Evolutionary conservation across 1,284 basidiomycete species (phyloP), one percentile per base, ranked within the genome.

Genomic region (Omphalotus olearius): DNA sequence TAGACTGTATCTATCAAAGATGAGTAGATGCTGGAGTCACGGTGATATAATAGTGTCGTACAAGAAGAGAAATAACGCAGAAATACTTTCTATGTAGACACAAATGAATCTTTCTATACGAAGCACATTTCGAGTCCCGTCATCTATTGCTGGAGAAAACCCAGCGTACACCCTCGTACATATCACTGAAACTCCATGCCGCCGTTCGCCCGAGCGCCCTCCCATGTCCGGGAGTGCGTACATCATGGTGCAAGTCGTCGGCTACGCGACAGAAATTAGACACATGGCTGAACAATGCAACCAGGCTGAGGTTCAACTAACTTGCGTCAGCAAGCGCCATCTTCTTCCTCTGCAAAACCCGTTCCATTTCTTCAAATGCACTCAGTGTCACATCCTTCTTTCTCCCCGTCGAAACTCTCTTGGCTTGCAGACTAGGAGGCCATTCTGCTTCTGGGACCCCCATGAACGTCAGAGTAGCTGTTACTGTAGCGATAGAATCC

Each of bases 351-450:
- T 70, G 66, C 61, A 88, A 64, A 16, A 68, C 59, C 56, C 72
- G 67, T 60, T 89, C 87, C 69, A 89, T 70, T 63, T 82, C 77
- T 59, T 85, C 83, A 59, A 89, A 89, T 4, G 83, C 83, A 56
- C 65, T 76, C 35, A 82, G 50, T 14, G 71, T 64, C 1, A 70
- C 69, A 28, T 69, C 70, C 53, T 67, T 60, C n/a, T 47, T 56
- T 23, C 30, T 36, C 33, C 23, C 39, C 35, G 52, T 65, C 47
- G 58, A 64, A 14, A 51, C 36, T 35, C 30, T 16, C 23, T 39
- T 26, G 52, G 54, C 3, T 40, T 48, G 70, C 23, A 83, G 69
- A 28, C 63, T 64, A 1, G 56, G 46, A 0, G 90, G 88, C 92
- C 93, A 95, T 55, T 86, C 71, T 0, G 62, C 55, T 54, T 79